A percentile compares a stretch with the other conserved stretches of the same genome.
Evolutionary conservation across 1,139 yeast species (phyloP).

Genomic region (Hansenula sp.): DNA sequence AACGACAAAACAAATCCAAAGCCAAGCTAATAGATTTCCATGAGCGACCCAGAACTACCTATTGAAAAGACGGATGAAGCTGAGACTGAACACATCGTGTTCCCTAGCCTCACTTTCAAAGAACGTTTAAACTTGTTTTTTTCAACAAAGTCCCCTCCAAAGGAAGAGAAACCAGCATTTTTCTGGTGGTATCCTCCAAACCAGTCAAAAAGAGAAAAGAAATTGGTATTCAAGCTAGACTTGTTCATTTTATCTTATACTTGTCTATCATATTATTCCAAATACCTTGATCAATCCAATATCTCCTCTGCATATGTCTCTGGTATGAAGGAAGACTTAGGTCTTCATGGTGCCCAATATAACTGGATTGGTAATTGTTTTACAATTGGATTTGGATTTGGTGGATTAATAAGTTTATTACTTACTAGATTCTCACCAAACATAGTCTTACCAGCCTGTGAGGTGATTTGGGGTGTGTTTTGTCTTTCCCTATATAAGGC

Average conservation of each 20-base stretch:
- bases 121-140: background rate
- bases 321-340: constrained; percentile 29
- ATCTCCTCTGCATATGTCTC: constrained; percentile 30
- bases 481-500: constrained; percentile 36
- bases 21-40: too few species aligned
- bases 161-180: constrained; percentile 7
- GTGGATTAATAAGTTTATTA: constrained; percentile 21
- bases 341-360: constrained; percentile 23
- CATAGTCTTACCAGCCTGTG: background rate
- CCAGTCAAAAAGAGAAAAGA: constrained; percentile 27
- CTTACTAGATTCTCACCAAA: constrained; percentile 1
- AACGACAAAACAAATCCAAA: too few species aligned
- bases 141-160: constrained; percentile 2
- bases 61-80: too few species aligned
- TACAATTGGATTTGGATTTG: constrained; percentile 24
- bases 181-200: constrained; percentile 40
- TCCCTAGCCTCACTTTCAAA: constrained; percentile 1
- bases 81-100: background rate
- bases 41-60: too few species aligned
- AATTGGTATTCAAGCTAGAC: constrained; percentile 36
- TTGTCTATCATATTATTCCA: constrained; percentile 27
- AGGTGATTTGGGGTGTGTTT: constrained; percentile 21
- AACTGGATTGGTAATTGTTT: constrained; percentile 21
- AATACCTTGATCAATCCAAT: constrained; percentile 27
- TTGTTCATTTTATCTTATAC: constrained; percentile 32